These are phyloP conservation scores for Phytophthora crassamura DNA, from an alignment of 352 stramenopile genomes.

Conservation along the genomic window DNA sequence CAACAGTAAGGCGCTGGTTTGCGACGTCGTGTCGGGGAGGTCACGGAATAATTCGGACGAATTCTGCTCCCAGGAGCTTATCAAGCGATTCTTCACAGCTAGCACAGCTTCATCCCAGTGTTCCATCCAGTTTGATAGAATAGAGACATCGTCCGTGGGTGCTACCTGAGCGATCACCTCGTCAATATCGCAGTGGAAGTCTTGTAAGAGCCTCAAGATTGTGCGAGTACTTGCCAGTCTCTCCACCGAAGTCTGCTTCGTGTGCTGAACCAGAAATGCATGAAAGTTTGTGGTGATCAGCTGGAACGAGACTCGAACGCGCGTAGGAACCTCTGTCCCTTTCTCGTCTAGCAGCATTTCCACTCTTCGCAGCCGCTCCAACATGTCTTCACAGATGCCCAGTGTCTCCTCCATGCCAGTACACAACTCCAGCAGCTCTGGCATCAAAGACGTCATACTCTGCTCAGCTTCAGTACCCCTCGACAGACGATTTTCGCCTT, in stretches of 20 bases:
- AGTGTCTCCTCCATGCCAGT: conserved; percentile 14
- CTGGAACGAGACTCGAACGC: not conserved
- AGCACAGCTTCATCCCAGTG: conserved; percentile 1
- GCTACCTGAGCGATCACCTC: not conserved
- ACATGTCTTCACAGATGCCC: conserved; percentile 23
- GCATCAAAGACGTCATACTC: conserved; percentile 8
- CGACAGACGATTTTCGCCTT: conserved; percentile 22
- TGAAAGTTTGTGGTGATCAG: conserved; percentile 12
- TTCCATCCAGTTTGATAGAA: conserved; percentile 6
- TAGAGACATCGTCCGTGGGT: not conserved
- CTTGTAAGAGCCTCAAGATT: conserved; percentile 9
- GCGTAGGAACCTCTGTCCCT: not conserved
- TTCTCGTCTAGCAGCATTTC: conserved; percentile 10
- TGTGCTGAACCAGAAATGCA: conserved; percentile 19
- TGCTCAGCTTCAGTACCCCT: not conserved
- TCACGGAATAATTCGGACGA: conserved; percentile 9
- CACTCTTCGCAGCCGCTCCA: conserved; percentile 14
- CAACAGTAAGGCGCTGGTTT: conserved; percentile 10
- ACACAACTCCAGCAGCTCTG: conserved; percentile 6
- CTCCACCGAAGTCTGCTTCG: conserved; percentile 18
- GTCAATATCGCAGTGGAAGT: conserved; percentile 13
- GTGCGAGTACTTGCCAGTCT: conserved; percentile 20
- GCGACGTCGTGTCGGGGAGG: conserved; percentile 6
- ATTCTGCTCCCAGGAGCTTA: conserved; percentile 11
- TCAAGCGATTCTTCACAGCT: conserved; percentile 8